Conservation (phyloP, 2,329 filamentous ascomycete species). For the Ascochyta pisi region DNA sequence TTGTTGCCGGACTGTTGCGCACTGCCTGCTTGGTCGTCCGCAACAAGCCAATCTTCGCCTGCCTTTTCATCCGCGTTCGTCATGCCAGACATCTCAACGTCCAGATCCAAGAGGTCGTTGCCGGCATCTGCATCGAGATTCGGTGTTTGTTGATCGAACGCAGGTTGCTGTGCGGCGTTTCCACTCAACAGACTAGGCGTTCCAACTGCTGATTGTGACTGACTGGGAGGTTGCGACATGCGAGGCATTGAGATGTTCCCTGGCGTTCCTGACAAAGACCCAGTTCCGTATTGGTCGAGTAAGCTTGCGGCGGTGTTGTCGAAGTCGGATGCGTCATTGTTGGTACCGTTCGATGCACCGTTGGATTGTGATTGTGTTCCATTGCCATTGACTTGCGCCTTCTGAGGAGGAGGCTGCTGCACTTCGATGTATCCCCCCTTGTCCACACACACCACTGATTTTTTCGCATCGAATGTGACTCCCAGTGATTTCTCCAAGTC, state of each 20-base stretch:
- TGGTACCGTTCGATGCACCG: constrained; percentile 43
- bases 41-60: constrained; percentile 48
- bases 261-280: constrained; percentile 66
- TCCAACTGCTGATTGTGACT: constrained; percentile 64
- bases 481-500: constrained; percentile 76
- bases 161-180: constrained; percentile 29
- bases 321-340: constrained; percentile 41
- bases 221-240: constrained; percentile 60
- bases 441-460: constrained; percentile 73
- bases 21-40: constrained; percentile 33
- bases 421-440: constrained; percentile 76
- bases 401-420: constrained; percentile 42
- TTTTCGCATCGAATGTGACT: constrained; percentile 69
- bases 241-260: constrained; percentile 66
- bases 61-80: constrained; percentile 46
- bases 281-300: constrained; percentile 73
- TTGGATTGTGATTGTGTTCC: constrained; percentile 35
- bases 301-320: constrained; percentile 62
- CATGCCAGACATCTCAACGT: constrained; percentile 66
- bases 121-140: constrained; percentile 35
- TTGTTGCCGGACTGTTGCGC: constrained; percentile 28
- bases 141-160: constrained; percentile 35
- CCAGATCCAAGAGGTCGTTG: constrained; percentile 50
- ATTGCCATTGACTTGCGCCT: constrained; percentile 41
- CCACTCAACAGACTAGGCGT: constrained; percentile 57